Percentiles rank a stretch among this genome's conserved stretches.
Conservation (phyloP, 306 rosid species). For the Casuarina equisetifolia region DNA sequence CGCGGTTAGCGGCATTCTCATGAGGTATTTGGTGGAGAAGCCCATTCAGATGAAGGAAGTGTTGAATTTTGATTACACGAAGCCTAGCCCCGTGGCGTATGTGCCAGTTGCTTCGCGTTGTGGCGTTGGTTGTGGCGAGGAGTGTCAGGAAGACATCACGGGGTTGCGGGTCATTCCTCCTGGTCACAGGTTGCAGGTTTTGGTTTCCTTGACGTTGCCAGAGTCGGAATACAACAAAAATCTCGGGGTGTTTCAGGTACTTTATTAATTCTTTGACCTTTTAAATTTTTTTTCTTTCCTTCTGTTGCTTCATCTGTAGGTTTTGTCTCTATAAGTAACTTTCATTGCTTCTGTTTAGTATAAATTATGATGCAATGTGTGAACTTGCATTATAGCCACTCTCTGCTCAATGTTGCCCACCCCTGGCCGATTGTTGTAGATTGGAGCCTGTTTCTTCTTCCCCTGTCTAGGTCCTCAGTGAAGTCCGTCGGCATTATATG, state of each 20-base stretch:
- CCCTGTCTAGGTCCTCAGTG: not conserved
- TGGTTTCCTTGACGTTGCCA: constrained; percentile 53
- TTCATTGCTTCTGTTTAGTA: too few species aligned
- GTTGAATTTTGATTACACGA: constrained; percentile 71
- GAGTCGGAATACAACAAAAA: constrained; percentile 81
- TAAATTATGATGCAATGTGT: too few species aligned
- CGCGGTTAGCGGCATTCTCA: constrained; percentile 47
- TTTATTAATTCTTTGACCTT: constrained; percentile 17
- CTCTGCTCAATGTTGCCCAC: too few species aligned
- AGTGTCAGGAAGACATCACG: constrained; percentile 28
- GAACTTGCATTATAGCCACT: too few species aligned
- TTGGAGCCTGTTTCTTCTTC: not conserved
- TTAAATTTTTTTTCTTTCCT: not conserved
- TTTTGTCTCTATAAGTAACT: not conserved
- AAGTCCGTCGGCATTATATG: not conserved
- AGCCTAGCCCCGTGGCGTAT: constrained; percentile 65
- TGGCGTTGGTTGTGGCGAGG: constrained; percentile 33
- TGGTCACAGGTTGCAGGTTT: constrained; percentile 47
- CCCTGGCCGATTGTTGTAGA: too few species aligned
- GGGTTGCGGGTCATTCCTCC: constrained; percentile 45
- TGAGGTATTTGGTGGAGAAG: constrained; percentile 54
- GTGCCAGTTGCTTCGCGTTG: constrained; percentile 52
- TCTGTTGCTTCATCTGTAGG: not conserved
- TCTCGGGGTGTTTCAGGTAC: constrained; percentile 84
- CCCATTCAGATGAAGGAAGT: constrained; percentile 56